Evolutionary conservation across 2,329 filamentous ascomycete species (phyloP).

Genomic region (Cytospora mali): DNA sequence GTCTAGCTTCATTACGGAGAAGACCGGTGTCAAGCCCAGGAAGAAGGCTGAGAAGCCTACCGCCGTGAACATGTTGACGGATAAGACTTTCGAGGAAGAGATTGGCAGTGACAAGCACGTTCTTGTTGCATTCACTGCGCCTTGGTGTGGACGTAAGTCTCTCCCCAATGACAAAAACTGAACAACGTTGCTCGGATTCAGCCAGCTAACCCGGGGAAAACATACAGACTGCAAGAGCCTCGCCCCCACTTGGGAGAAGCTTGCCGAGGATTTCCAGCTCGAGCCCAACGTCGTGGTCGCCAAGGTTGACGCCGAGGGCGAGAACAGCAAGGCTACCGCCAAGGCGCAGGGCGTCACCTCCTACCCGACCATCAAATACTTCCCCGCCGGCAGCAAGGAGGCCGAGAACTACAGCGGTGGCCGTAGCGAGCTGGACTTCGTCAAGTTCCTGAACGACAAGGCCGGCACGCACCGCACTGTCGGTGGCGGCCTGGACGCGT

Average conservation of each 20-base stretch:
- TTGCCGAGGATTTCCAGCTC: conserved; percentile 78
- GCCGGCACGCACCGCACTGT: conserved; percentile 81
- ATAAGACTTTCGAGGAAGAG: conserved; percentile 73
- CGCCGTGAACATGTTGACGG: conserved; percentile 77
- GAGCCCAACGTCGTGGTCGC: conserved; percentile 83
- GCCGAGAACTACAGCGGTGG: conserved; percentile 72
- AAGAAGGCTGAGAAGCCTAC: conserved; percentile 73
- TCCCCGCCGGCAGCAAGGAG: conserved; percentile 80
- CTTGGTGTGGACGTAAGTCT: conserved; percentile 95
- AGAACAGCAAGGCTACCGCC: conserved; percentile 79
- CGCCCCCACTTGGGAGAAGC: conserved; percentile 84
- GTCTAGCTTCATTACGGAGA: conserved; percentile 77
- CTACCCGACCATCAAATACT: conserved; percentile 98
- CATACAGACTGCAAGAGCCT: conserved; percentile 90
- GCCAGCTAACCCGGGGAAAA: conserved; percentile 19
- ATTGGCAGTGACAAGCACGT: conserved; percentile 88
- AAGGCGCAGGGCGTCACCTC: conserved; percentile 76
- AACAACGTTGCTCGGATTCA: not conserved
- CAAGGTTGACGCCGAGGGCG: conserved; percentile 92
- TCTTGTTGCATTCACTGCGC: conserved; percentile 93
- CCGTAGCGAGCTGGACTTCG: conserved; percentile 74
- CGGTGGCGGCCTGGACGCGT: conserved; percentile 77
- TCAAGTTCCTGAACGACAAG: conserved; percentile 85
- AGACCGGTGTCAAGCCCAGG: conserved; percentile 83
- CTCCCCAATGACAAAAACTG: not conserved